These are phyloP conservation scores for Hansfordia pulvinata DNA, from an alignment of 2,329 filamentous ascomycete species.

Conservation along the genomic window DNA sequence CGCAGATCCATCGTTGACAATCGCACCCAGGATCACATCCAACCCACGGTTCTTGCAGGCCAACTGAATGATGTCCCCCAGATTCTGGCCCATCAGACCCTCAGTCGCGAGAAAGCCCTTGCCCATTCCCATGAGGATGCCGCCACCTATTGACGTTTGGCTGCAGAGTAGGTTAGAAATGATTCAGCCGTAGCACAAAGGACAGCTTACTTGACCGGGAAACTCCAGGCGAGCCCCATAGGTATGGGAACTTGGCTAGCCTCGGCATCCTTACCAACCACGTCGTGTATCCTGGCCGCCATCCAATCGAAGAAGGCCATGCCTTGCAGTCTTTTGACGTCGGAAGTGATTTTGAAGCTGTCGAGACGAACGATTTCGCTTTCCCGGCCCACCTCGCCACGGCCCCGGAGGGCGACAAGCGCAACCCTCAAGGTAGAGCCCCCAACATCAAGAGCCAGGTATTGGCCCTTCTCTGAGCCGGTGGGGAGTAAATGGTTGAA, in stretches of 20 bases:
- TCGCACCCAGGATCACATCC: conserved; percentile 41
- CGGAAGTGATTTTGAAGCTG: conserved; percentile 40
- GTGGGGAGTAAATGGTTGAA: conserved; percentile 50
- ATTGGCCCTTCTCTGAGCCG: conserved; percentile 45
- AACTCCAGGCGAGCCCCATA: conserved; percentile 55
- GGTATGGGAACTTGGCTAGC: conserved; percentile 30
- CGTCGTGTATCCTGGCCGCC: conserved; percentile 44
- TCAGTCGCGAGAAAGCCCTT: conserved; percentile 50
- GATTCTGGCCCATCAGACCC: conserved; percentile 42
- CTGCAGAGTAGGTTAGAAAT: conserved; percentile 20
- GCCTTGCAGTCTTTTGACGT: conserved; percentile 42
- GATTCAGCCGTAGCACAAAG: conserved; percentile 15
- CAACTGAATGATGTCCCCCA: conserved; percentile 41
- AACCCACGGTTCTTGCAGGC: conserved; percentile 38
- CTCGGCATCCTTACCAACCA: conserved; percentile 30
- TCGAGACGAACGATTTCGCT: conserved; percentile 39
- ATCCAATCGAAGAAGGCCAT: conserved; percentile 56
- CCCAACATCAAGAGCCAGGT: conserved; percentile 53
- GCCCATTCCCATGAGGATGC: conserved; percentile 48
- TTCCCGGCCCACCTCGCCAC: conserved; percentile 22
- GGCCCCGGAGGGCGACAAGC: conserved; percentile 43
- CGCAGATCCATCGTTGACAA: conserved; percentile 56
- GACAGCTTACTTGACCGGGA: conserved; percentile 49
- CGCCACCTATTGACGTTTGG: conserved; percentile 49
- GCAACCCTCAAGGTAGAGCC: conserved; percentile 55